phyloP scores from a whole-genome alignment of 2,329 filamentous ascomycete species.

The Emergomyces africanus region DNA sequence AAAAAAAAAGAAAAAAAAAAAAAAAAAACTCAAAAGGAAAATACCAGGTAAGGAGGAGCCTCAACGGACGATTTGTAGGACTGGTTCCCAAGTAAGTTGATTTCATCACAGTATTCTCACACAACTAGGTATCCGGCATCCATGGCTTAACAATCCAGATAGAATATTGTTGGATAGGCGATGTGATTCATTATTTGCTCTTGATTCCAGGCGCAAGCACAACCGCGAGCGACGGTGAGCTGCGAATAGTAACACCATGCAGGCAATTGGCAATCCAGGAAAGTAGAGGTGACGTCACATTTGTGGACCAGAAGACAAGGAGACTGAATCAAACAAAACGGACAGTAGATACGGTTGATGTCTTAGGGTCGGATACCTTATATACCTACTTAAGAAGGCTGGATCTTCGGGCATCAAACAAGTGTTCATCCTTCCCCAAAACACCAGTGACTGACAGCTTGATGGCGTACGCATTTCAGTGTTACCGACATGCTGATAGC shows the following conservation, averaged over 20 bases:
- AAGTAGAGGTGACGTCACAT: not conserved
- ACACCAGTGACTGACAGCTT: not conserved
- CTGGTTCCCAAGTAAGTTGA: not conserved
- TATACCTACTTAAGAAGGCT: not conserved
- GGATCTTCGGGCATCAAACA: not conserved
- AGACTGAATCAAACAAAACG: not conserved
- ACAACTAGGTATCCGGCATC: not conserved
- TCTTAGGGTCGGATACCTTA: not conserved
- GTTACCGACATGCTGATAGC: conserved; percentile 7
- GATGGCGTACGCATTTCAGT: not conserved
- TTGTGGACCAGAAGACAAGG: not conserved
- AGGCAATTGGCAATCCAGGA: not conserved
- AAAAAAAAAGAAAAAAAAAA: not conserved
- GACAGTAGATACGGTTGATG: not conserved
- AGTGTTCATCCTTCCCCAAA: not conserved
- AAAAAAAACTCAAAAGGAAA: not conserved
- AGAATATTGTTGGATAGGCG: not conserved
- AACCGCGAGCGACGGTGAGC: conserved; percentile 2
- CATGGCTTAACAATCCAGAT: not conserved
- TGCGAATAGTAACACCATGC: not conserved
- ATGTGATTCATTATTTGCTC: conserved; percentile 1
- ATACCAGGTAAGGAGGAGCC: not conserved
- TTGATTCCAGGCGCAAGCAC: conserved; percentile 2
- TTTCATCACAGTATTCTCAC: not conserved
- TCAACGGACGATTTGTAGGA: not conserved